Base-by-base conservation (phyloP, 495 filamentous ascomycete species). In the Poronia punctata region DNA sequence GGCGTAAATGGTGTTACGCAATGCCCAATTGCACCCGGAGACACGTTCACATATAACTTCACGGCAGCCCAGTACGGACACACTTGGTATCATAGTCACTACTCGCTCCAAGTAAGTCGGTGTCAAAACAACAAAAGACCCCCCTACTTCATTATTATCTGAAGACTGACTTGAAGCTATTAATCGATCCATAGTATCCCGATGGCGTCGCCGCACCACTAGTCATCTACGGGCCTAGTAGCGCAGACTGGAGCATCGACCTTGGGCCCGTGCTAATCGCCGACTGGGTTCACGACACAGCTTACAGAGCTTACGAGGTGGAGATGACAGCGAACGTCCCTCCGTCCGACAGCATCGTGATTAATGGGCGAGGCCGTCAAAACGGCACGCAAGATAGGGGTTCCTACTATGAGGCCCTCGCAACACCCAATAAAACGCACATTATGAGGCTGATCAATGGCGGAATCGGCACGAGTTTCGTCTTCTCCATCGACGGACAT, bases 161-260 rank as follows among this genome's bases (percentile, higher is more conserved):
- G n/a, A n/a, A n/a, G n/a, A n/a, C n/a, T n/a, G n/a, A n/a, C n/a
- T n/a, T n/a, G n/a, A n/a, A n/a, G n/a, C n/a, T n/a, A n/a, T n/a
- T n/a, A n/a, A n/a, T n/a, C 3, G n/a, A n/a, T n/a, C n/a, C 3
- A 37, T 73, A 78, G 43, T 79, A 77, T 45, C 57, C 61, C 7
- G 66, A 71, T 19, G 75, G 73, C 34, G 29, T 59, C 2, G 35
- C 59, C 14, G 78, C 76, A 1, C 59, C 75, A 1, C 59, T 82
- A 16, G 60, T 74, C 20, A 71, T 82, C 48, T 64, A 79, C 30
- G 78, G 78, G 0, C 78, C 78, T 1, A 52, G 60, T 1, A 66
- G 61, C 18, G 59, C 53, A 22, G 49, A 72, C 21, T 79, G 80
- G 40, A 76, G 82, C 19, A 57, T 60, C 28, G 71, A 74, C 50